phyloP scores from a whole-genome alignment of 257 asterid genomes.

The Schizonepeta tenuifolia region DNA sequence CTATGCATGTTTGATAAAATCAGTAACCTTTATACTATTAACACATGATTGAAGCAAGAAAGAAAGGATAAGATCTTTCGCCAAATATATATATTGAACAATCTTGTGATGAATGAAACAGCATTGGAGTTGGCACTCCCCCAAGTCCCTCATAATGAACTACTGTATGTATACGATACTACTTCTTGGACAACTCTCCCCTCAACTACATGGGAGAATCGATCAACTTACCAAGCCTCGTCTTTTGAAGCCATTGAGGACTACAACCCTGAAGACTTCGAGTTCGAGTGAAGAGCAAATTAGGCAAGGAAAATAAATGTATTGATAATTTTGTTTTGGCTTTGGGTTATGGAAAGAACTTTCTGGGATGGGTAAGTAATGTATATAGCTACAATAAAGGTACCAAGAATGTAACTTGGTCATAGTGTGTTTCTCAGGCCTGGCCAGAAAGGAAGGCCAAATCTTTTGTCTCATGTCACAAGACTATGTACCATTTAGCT shows the following conservation, averaged over 20 bases:
- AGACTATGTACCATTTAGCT: constrained; percentile 23
- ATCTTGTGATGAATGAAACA: constrained; percentile 19
- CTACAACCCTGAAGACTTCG: constrained; percentile 32
- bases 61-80: constrained; percentile 28
- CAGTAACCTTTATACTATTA: neutral
- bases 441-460: constrained; percentile 27
- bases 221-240: constrained; percentile 38
- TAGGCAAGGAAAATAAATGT: neutral
- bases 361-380: constrained; percentile 27
- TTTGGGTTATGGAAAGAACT: constrained; percentile 1
- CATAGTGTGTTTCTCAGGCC: constrained; percentile 27
- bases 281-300: constrained; percentile 14
- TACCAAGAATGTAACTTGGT: constrained; percentile 16
- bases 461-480: constrained; percentile 16
- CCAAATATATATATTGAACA: constrained; percentile 22
- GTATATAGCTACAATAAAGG: constrained; percentile 36
- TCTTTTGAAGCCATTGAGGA: constrained; percentile 41
- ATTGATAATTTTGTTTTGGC: neutral
- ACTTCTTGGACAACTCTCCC: constrained; percentile 51
- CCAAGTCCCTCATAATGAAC: constrained; percentile 13
- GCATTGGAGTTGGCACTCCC: constrained; percentile 23
- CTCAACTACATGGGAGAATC: constrained; percentile 46
- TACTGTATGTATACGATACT: constrained; percentile 39
- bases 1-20: constrained; percentile 13
- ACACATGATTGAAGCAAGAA: constrained; percentile 56